These are phyloP conservation scores for Theobroma cacao DNA, from an alignment of 345 rosid genomes.

Conservation along the genomic window DNA sequence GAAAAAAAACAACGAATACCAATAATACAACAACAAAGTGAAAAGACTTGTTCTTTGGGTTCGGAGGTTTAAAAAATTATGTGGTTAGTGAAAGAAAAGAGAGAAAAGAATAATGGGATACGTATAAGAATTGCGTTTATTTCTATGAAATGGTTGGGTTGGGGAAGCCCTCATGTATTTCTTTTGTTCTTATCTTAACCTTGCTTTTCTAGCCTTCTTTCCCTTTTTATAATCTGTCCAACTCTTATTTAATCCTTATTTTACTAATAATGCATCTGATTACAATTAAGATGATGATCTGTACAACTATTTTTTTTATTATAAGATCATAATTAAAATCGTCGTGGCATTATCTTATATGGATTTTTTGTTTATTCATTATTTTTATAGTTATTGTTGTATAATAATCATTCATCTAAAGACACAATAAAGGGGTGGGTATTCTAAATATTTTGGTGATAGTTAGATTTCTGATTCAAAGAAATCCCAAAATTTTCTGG, in stretches of 20 bases:
- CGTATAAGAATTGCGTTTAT: slow-evolving; percentile 7
- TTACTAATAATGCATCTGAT: not conserved
- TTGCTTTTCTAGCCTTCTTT: not conserved
- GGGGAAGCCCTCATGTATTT: not conserved
- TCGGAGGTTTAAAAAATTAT: not conserved
- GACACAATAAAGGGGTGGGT: not conserved
- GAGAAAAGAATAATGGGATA: slow-evolving; percentile 6
- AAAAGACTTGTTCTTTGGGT: not conserved
- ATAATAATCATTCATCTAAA: not conserved
- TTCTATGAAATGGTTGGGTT: not conserved
- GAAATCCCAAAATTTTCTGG: not conserved
- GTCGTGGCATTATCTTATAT: not conserved
- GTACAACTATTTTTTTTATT: not conserved
- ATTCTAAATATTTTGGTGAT: not conserved
- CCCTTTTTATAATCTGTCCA: not conserved
- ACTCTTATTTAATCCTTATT: not conserved
- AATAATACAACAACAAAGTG: not conserved
- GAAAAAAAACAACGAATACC: not conserved
- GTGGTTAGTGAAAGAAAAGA: slow-evolving; percentile 13
- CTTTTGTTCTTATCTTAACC: slow-evolving; percentile 19
- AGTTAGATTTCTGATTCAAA: not conserved
- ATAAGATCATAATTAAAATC: not conserved
- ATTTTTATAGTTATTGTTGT: not conserved
- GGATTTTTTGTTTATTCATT: not conserved
- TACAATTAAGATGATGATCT: not conserved